A percentile compares a stretch with the other conserved stretches of the same genome.
Evolutionary conservation across 306 rosid species (phyloP).

Genomic region (Erythrophleum fordii): DNA sequence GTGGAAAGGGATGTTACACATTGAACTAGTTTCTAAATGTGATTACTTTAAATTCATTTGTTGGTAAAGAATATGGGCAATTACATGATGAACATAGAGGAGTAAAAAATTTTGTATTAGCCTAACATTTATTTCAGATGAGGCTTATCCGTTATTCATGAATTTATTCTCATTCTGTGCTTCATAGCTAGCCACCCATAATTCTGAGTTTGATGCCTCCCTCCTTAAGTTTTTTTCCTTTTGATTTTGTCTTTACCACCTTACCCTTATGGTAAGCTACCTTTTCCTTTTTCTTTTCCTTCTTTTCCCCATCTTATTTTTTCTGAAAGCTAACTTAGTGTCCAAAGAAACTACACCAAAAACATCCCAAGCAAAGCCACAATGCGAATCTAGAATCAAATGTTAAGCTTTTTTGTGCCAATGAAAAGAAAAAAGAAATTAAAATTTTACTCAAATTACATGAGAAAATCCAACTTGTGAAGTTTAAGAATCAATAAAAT

Average conservation of each 20-base stretch:
- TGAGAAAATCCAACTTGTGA: too few species aligned
- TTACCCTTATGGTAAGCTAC: not conserved
- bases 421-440: too few species aligned
- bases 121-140: not conserved
- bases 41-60: not conserved
- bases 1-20: not conserved
- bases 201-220: not conserved
- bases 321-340: too few species aligned
- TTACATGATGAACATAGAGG: not conserved
- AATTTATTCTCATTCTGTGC: not conserved
- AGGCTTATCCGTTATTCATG: not conserved
- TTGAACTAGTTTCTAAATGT: not conserved
- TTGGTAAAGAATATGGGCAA: not conserved
- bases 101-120: not conserved
- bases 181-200: not conserved
- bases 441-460: not conserved
- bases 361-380: too few species aligned
- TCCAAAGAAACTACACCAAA: too few species aligned
- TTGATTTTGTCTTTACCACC: not conserved
- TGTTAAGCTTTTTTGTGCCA: too few species aligned
- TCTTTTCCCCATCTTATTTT: too few species aligned
- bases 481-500: too few species aligned
- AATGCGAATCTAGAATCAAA: too few species aligned
- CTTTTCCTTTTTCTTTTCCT: too few species aligned
- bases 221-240: not conserved